Evolutionary conservation across 1,284 basidiomycete species (phyloP).

Genomic region (Leccinum angustisporum): DNA sequence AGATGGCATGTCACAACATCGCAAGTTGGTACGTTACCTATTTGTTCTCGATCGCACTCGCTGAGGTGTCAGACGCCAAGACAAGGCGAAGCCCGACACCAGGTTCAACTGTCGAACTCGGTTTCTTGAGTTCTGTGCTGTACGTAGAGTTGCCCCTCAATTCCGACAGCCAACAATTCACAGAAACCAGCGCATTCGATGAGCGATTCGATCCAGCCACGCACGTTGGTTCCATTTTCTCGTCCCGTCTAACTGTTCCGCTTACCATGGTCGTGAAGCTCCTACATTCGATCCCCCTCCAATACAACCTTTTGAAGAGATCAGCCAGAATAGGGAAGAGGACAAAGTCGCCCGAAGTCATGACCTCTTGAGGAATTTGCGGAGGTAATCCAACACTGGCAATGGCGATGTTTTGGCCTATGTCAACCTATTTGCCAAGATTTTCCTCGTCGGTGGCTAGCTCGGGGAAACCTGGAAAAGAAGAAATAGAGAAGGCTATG

Average conservation of each 20-base stretch:
- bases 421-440: conserved; percentile 22
- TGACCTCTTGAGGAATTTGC: conserved; percentile 13
- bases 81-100: conserved; percentile 69
- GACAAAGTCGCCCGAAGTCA: conserved; percentile 35
- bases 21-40: conserved; percentile 68
- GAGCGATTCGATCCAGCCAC: conserved; percentile 47
- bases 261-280: conserved; percentile 47
- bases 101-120: conserved; percentile 69
- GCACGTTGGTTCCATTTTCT: conserved; percentile 39
- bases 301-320: conserved; percentile 71
- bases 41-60: neutral
- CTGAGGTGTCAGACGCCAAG: conserved; percentile 39
- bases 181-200: conserved; percentile 47
- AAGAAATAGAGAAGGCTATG: neutral
- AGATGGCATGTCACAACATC: conserved; percentile 84
- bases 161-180: conserved; percentile 70
- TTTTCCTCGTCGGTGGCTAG: conserved; percentile 22
- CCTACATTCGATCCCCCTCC: conserved; percentile 69
- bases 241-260: neutral
- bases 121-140: conserved; percentile 77
- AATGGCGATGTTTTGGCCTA: conserved; percentile 18
- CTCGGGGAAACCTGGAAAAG: conserved; percentile 29
- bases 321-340: conserved; percentile 32
- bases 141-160: conserved; percentile 70
- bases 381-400: conserved; percentile 22